These are phyloP conservation scores for Phylloporus sp. DNA, from an alignment of 768 basidiomycete species.

Conservation along the genomic window DNA sequence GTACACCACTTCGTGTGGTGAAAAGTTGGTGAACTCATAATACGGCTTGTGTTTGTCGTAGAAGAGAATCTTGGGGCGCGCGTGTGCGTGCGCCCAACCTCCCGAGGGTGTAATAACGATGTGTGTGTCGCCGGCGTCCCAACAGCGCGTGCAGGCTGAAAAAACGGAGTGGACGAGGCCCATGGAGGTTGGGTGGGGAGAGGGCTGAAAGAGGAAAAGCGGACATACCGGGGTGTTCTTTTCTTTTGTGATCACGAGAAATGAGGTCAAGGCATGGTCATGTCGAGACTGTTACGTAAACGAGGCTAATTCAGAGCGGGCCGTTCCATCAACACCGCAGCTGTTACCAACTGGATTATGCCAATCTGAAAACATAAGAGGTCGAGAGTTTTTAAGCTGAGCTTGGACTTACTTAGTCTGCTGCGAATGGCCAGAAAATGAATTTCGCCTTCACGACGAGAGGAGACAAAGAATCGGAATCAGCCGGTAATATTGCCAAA, in stretches of 20 bases:
- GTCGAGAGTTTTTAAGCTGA: too few species aligned
- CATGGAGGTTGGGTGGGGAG: slow-evolving; percentile 12
- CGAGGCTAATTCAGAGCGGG: not conserved
- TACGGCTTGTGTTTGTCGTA: slow-evolving; percentile 63
- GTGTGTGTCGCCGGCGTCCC: slow-evolving; percentile 28
- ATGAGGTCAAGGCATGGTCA: slow-evolving; percentile 14
- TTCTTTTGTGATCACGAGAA: slow-evolving; percentile 3
- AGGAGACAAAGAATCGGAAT: too few species aligned
- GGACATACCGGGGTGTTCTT: slow-evolving; percentile 7
- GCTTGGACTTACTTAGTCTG: too few species aligned
- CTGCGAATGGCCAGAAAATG: too few species aligned
- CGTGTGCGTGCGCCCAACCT: slow-evolving; percentile 23
- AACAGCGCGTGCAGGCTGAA: slow-evolving; percentile 18
- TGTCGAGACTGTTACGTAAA: not conserved
- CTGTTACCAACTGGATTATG: too few species aligned
- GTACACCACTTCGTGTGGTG: slow-evolving; percentile 62
- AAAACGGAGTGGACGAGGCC: slow-evolving; percentile 16
- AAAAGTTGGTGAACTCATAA: slow-evolving; percentile 74
- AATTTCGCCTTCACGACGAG: too few species aligned
- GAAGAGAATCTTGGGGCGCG: slow-evolving; percentile 44
- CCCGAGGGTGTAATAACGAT: slow-evolving; percentile 24
- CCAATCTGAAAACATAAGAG: too few species aligned
- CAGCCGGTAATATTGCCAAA: too few species aligned
- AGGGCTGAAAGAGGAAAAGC: not conserved
- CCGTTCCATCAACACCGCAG: too few species aligned